Percentiles rank a stretch among this genome's conserved stretches.
Conservation (phyloP, 768 basidiomycete species). For the Gautieria morchelliformis region DNA sequence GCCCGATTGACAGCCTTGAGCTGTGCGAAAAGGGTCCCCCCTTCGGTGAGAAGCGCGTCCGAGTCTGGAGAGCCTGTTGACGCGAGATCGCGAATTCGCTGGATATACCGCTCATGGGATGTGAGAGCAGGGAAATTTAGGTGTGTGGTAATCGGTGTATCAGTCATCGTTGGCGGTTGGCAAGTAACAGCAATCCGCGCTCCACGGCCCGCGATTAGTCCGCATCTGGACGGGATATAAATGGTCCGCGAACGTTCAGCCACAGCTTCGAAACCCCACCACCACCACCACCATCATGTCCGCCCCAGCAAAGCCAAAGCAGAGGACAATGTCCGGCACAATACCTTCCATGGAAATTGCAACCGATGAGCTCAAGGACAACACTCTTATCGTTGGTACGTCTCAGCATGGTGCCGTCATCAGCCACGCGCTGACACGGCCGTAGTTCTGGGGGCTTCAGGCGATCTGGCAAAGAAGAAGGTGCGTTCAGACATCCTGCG, state of each 20-base stretch:
- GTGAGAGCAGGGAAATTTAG: neutral
- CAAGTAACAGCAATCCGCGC: neutral
- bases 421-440: slow-evolving; percentile 5
- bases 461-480: slow-evolving; percentile 99
- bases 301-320: slow-evolving; percentile 13
- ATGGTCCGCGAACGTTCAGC: neutral
- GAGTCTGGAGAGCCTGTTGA: neutral
- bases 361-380: slow-evolving; percentile 68
- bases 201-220: neutral
- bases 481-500: slow-evolving; percentile 26
- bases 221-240: neutral
- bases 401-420: slow-evolving; percentile 16
- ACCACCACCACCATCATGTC: slow-evolving; percentile 18
- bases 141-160: slow-evolving; percentile 34
- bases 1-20: slow-evolving; percentile 72
- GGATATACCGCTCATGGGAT: slow-evolving; percentile 3
- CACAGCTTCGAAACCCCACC: too few relatives aligned
- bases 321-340: slow-evolving; percentile 56
- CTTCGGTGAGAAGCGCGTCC: slow-evolving; percentile 15
- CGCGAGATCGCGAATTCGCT: slow-evolving; percentile 9
- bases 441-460: slow-evolving; percentile 88
- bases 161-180: neutral
- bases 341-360: slow-evolving; percentile 84
- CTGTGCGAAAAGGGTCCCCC: slow-evolving; percentile 67
- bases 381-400: slow-evolving; percentile 83